Percentiles rank a stretch among this genome's conserved stretches.
Conservation (phyloP, 495 filamentous ascomycete genomes). For the Clohesyomyces aquaticus region DNA sequence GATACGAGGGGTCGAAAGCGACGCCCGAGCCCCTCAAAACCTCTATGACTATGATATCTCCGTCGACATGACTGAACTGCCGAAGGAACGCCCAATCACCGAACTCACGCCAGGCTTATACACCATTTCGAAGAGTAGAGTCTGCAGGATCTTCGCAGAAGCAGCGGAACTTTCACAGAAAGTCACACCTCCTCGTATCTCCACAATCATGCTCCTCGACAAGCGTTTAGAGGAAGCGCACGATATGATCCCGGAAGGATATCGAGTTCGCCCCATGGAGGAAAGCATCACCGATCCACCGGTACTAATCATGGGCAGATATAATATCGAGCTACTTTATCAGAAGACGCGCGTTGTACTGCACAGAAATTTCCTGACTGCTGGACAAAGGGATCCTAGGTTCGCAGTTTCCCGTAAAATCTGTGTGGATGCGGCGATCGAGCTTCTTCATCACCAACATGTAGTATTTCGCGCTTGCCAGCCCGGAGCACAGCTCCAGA, state of each 20-base stretch:
- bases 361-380: conserved; percentile 51
- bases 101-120: conserved; percentile 49
- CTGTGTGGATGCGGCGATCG: conserved; percentile 51
- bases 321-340: conserved; percentile 51
- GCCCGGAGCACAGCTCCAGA: conserved; percentile 51
- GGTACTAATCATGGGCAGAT: conserved; percentile 48
- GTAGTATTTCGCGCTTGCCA: conserved; percentile 46
- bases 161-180: conserved; percentile 52
- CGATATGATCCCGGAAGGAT: conserved; percentile 41
- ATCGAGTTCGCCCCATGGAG: conserved; percentile 48
- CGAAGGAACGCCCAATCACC: conserved; percentile 35
- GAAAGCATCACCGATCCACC: conserved; percentile 50
- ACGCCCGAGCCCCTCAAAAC: conserved; percentile 44
- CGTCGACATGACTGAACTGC: conserved; percentile 41
- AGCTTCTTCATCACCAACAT: conserved; percentile 50
- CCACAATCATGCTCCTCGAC: conserved; percentile 51
- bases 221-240: conserved; percentile 46
- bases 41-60: conserved; percentile 50
- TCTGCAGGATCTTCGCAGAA: conserved; percentile 51
- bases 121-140: conserved; percentile 48
- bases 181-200: conserved; percentile 44
- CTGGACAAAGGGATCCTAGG: conserved; percentile 37
- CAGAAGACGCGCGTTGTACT: conserved; percentile 52
- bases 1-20: conserved; percentile 41
- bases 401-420: conserved; percentile 47